Conservation (phyloP, 345 rosid species). For the Gynandropsis gynandra region DNA sequence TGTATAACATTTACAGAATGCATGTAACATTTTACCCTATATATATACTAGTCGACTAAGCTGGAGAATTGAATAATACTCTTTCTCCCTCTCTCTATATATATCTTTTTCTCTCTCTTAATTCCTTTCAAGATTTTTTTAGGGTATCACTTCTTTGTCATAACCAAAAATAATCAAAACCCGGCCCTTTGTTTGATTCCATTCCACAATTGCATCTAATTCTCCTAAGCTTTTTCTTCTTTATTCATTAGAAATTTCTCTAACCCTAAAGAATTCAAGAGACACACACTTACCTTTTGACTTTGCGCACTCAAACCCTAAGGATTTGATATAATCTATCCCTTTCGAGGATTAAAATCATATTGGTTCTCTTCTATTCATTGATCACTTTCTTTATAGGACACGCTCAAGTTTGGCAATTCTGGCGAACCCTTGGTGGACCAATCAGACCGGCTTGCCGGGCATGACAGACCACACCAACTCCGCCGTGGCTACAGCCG, state of each 20-base stretch:
- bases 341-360: not conserved
- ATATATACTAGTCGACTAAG: constrained; percentile 23
- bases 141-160: not conserved
- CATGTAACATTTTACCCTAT: too few species aligned
- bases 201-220: constrained; percentile 44
- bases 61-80: constrained; percentile 16
- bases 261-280: not conserved
- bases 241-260: constrained; percentile 12
- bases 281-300: constrained; percentile 20
- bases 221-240: constrained; percentile 28
- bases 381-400: not conserved
- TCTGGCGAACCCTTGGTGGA: constrained; percentile 85
- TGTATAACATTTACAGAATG: too few species aligned
- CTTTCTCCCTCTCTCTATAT: constrained; percentile 15
- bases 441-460: constrained; percentile 47
- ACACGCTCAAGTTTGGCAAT: constrained; percentile 7
- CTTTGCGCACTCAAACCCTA: constrained; percentile 26
- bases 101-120: constrained; percentile 9
- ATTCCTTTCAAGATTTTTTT: constrained; percentile 21
- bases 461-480: constrained; percentile 40
- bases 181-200: constrained; percentile 37
- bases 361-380: not conserved
- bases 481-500: constrained; percentile 5
- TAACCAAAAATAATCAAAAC: not conserved
- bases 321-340: not conserved